Conservation (phyloP, 2,329 filamentous ascomycete genomes). For the Trichophyton benhamiae region DNA sequence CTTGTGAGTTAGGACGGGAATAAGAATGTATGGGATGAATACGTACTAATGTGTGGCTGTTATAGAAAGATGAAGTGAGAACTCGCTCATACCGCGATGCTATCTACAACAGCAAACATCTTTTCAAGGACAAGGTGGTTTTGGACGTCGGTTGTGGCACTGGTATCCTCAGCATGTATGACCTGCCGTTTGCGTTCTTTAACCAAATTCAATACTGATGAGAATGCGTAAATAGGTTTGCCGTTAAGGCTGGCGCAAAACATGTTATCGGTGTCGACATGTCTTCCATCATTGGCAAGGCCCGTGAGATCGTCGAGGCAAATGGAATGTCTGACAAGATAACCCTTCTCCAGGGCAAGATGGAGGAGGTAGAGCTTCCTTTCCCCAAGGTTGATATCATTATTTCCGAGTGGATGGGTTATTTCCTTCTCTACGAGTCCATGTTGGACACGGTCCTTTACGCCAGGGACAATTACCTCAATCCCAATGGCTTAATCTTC, state of each 20-base stretch:
- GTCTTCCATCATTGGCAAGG: constrained; percentile 99
- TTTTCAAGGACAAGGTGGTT: constrained; percentile 85
- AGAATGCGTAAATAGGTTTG: constrained; percentile 56
- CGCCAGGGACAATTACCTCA: constrained; percentile 83
- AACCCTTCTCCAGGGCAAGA: constrained; percentile 95
- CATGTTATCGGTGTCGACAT: constrained; percentile 99
- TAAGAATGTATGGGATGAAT: constrained; percentile 9
- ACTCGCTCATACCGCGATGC: constrained; percentile 94
- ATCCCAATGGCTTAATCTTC: constrained; percentile 83
- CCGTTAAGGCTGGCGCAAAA: constrained; percentile 88
- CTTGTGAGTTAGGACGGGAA: constrained; percentile 51
- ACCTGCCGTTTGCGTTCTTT: constrained; percentile 12
- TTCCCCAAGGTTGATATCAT: constrained; percentile 98
- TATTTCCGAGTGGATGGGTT: constrained; percentile 99
- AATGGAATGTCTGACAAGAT: constrained; percentile 95
- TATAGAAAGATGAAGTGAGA: constrained; percentile 93
- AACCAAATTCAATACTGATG: not conserved
- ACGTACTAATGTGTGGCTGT: constrained; percentile 7
- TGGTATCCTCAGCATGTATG: constrained; percentile 94
- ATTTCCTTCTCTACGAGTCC: constrained; percentile 96
- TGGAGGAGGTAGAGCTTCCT: constrained; percentile 93
- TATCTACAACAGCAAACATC: constrained; percentile 91
- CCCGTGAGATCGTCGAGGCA: constrained; percentile 78
- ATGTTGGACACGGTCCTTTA: constrained; percentile 98
- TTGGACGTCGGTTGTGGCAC: constrained; percentile 97